phyloP scores from a whole-genome alignment of 345 rosid species.

The Lagerstroemia speciosa region DNA sequence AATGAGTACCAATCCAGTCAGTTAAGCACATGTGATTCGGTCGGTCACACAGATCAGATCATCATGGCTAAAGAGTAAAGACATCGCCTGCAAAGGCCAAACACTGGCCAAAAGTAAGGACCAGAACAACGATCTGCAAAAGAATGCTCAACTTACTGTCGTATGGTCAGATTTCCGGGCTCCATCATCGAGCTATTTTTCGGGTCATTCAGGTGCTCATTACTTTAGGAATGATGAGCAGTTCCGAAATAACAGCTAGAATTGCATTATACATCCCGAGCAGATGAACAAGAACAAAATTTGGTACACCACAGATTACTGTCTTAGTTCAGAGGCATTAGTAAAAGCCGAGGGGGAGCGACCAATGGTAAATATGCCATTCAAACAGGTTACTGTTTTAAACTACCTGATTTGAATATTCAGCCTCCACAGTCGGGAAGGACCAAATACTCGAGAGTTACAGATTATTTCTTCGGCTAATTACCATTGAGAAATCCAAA shows the following conservation, averaged over 20 bases:
- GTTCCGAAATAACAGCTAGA: background rate
- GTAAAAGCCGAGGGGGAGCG: background rate
- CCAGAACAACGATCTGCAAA: constrained; percentile 18
- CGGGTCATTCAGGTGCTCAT: constrained; percentile 15
- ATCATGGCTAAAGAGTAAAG: background rate
- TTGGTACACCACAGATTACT: background rate
- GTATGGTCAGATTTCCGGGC: constrained; percentile 18
- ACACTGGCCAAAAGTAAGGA: constrained; percentile 25
- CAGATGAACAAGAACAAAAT: background rate
- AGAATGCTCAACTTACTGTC: constrained; percentile 17
- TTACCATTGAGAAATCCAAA: background rate
- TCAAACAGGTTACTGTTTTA: background rate
- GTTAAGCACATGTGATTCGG: no score
- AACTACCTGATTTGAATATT: background rate
- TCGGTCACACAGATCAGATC: no score
- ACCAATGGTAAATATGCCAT: background rate
- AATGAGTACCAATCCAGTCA: background rate
- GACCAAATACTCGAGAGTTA: background rate
- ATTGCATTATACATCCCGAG: background rate
- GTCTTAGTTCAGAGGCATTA: background rate
- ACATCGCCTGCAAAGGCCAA: constrained; percentile 15
- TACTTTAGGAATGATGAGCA: background rate
- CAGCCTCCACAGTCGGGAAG: background rate
- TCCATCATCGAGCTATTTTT: constrained; percentile 28
- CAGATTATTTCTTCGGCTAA: background rate